A percentile compares a stretch with the other conserved stretches of the same genome.
phyloP scores from a whole-genome alignment of 345 rosid genomes.

The Sonneratia caseolaris region DNA sequence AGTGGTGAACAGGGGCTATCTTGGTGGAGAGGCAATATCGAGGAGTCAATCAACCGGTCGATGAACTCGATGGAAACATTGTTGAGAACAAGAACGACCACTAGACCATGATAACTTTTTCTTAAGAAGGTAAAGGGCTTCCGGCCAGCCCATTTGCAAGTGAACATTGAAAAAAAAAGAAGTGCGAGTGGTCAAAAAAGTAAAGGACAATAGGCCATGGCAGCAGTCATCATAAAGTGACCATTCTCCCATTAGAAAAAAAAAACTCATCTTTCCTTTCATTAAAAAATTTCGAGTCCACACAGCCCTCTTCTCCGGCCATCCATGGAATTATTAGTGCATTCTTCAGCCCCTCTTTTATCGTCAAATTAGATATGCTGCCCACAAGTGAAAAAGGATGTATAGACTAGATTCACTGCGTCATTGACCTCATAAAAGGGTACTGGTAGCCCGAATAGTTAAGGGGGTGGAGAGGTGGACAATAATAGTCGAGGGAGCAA shows the following conservation, averaged over 20 bases:
- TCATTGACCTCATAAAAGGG: too few relatives aligned
- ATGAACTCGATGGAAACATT: neutral
- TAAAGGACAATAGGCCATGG: slow-evolving; percentile 7
- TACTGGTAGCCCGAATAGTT: neutral
- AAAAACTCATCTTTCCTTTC: too few relatives aligned
- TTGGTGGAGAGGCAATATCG: neutral
- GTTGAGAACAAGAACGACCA: neutral
- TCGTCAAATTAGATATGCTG: neutral
- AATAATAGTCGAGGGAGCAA: neutral
- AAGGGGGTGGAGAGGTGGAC: neutral
- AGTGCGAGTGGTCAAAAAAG: slow-evolving; percentile 22
- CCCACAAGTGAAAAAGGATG: neutral
- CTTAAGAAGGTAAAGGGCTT: neutral
- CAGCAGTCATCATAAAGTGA: slow-evolving; percentile 13
- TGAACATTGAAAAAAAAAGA: slow-evolving; percentile 8
- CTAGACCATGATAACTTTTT: neutral
- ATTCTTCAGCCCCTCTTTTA: neutral
- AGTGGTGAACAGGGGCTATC: neutral
- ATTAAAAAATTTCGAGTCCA: too few relatives aligned
- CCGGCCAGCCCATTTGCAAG: neutral
- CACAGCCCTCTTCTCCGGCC: too few relatives aligned
- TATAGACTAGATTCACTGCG: too few relatives aligned
- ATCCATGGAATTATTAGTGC: neutral
- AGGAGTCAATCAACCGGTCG: neutral
- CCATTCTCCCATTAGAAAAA: neutral